Conservation (phyloP, 192 early-diverging fungal species). For the Backusella sp. region DNA sequence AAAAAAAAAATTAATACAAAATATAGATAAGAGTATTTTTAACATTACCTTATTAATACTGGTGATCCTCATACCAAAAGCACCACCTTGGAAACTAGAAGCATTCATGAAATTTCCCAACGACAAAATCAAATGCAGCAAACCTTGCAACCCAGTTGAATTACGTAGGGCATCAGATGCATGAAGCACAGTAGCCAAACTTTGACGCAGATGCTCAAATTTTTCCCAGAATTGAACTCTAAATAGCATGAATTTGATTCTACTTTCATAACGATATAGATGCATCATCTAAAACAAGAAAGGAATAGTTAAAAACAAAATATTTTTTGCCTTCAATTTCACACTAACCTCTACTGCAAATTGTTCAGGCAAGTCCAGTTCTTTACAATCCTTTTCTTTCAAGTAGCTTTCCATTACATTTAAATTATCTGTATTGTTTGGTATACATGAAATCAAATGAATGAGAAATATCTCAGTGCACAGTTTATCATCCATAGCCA, state of each 20-base stretch:
- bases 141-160: constrained; percentile 63
- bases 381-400: constrained; percentile 49
- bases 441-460: constrained; percentile 66
- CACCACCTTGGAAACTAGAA: constrained; percentile 72
- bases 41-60: constrained; percentile 67
- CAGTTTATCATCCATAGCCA: constrained; percentile 64
- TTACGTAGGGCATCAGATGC: constrained; percentile 63
- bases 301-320: background rate
- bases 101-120: constrained; percentile 88
- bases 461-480: constrained; percentile 63
- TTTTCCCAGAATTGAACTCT: constrained; percentile 65
- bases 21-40: background rate
- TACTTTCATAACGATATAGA: constrained; percentile 70
- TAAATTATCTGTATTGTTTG: constrained; percentile 58
- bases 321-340: background rate
- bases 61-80: constrained; percentile 75
- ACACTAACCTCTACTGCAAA: constrained; percentile 60
- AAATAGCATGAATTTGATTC: constrained; percentile 65
- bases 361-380: constrained; percentile 61
- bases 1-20: background rate
- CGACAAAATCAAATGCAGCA: constrained; percentile 67
- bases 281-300: constrained; percentile 53
- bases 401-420: constrained; percentile 26
- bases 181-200: constrained; percentile 53
- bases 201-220: constrained; percentile 55